Conservation (phyloP, 352 stramenopile species). For the Achlya hypogyna region DNA sequence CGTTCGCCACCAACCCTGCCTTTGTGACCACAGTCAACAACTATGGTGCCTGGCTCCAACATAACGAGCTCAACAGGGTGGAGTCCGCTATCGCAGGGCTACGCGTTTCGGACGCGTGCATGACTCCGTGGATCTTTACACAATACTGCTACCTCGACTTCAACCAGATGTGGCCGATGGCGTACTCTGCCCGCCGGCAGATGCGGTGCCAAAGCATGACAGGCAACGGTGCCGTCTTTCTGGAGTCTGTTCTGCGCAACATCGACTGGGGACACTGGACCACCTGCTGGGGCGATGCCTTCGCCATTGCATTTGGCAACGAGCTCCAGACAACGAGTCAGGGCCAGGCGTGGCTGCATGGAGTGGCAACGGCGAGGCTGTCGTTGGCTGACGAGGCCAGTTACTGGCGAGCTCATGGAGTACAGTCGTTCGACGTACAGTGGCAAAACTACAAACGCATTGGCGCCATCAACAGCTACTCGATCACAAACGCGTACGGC, state of each 20-base stretch:
- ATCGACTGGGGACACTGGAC: not conserved
- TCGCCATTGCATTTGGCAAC: not conserved
- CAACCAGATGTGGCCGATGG: not conserved
- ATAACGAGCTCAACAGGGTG: constrained; percentile 6
- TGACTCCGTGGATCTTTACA: constrained; percentile 11
- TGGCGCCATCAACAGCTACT: not conserved
- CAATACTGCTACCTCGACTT: constrained; percentile 16
- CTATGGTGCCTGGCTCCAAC: not conserved
- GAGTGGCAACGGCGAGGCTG: not conserved
- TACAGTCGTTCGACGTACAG: not conserved
- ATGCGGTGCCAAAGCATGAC: not conserved
- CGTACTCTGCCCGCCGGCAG: not conserved
- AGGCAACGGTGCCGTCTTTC: constrained; percentile 2
- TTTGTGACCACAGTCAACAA: not conserved
- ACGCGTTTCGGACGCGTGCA: not conserved
- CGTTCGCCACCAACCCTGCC: not conserved
- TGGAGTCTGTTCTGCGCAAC: constrained; percentile 11
- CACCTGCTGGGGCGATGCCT: constrained; percentile 1
- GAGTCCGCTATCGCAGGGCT: not conserved
- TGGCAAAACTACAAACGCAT: constrained; percentile 14
- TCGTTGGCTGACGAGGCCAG: not conserved
- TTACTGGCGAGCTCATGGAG: not conserved
- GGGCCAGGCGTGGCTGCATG: not conserved
- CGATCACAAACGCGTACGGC: not conserved
- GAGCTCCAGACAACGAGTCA: not conserved